Evolutionary conservation across 495 filamentous ascomycete genomes (phyloP), one percentile per base, ranked within the genome.

Genomic region (Saxophila tyrrhenica): DNA sequence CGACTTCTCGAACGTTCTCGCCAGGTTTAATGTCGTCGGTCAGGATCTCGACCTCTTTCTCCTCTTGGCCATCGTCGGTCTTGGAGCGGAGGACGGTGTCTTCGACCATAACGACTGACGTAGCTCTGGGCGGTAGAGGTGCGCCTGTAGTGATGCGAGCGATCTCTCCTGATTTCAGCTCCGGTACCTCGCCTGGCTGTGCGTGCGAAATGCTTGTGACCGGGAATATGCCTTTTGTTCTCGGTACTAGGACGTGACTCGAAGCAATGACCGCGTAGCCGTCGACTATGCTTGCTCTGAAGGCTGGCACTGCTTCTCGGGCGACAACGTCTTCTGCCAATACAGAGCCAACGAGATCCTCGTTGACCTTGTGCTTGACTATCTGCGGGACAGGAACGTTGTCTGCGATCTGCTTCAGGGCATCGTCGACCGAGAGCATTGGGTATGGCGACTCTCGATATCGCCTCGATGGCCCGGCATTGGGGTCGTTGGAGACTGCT

Each of bases 61-160:
- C 92, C 68, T 98, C 92, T 53, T 77, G 74, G 2, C 82, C 85
- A 57, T 90, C 88, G 0, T 86, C 81, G 0, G 87, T 94, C 62
- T 75, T 76, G 2, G 75, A 78, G 39, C 74, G 79, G 11, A 97
- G 68, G 1, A 79, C 70, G 0, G 92, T 97, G 62, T 97, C 92
- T 70, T 98, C 92, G 1, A 97, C 92, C 94, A 97, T 98, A 20
- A 95, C 85, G 16, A 97, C 91, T 2, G 89, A 82, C 39, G 85
- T 95, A 13, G 92, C 88, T 3, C 90, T 88, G 0, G 82, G 79
- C 2, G 94, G 92, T 1, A 98, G 72, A 13, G 92, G 91, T 3
- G 94, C 92, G 0, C 92, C 92, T 0, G 92, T 98, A 1, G 92
- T 97, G 57, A 97, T 95, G 25, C 92, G 72, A 9, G 94, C 81